Base-by-base conservation (phyloP, 331 rosid genomes). In the Telfairia occidentalis region DNA sequence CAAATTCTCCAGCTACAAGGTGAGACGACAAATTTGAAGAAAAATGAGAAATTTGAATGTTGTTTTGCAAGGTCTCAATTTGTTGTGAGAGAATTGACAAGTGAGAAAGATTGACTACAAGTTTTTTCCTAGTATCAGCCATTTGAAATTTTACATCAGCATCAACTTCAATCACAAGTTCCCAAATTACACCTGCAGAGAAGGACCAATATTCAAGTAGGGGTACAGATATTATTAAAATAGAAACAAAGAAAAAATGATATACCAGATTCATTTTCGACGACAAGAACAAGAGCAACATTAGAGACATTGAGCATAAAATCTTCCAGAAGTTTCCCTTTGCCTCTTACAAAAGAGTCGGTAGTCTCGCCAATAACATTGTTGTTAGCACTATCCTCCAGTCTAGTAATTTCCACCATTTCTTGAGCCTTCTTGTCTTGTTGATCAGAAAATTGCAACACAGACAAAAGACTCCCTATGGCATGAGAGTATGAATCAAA, bases 221-320 rank as follows among this genome's bases (percentile, higher is more conserved):
- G 29, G n/a, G 18, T 45, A 23, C n/a, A 71, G 24, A 35, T 12
- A 38, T 5, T 38, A 23, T 13, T 55, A 9, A 76, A 50, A 24
- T 29, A n/a, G 52, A 50, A 80, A 53, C 28, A 50, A 35, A 79
- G 38, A 40, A 53, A 50, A 37, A 73, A 34, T 28, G 23, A 55
- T 73, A 77, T 85, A 94, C 98, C 96, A 71, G 84, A 80, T 78
- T 81, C 91, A 55, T 87, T 87, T 85, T 88, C 85, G 78, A 80
- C 77, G 24, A 90, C 87, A 58, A 89, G 84, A 82, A 80, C 86
- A 74, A 85, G 80, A 70, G 85, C 43, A 81, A 84, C 77, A 49
- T 77, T 78, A 57, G 92, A 89, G 81, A 89, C 66, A 57, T 92
- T 79, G 24, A 94, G 40, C 65, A 60, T 75, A 79, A 89, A 84